Conservation (phyloP, 495 filamentous ascomycete species). For the Amorphotheca resinae region DNA sequence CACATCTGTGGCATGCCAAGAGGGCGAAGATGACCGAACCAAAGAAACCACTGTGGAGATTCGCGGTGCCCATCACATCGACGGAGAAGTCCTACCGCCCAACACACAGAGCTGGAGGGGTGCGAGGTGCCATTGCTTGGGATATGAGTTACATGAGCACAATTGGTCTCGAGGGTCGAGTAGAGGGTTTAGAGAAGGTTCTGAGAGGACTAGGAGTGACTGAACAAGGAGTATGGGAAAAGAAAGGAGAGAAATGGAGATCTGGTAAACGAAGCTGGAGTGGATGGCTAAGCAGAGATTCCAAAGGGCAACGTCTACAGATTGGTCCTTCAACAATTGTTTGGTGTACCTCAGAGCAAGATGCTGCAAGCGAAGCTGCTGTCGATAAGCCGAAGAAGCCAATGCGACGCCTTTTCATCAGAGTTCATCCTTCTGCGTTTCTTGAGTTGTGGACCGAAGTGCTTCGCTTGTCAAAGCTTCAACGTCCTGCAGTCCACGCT, state of each 20-base stretch:
- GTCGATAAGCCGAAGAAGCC: conserved; percentile 21
- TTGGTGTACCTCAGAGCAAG: conserved; percentile 34
- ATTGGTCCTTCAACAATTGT: conserved; percentile 72
- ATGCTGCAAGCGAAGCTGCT: neutral
- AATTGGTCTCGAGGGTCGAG: conserved; percentile 59
- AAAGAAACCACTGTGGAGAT: conserved; percentile 73
- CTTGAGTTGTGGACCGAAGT: conserved; percentile 70
- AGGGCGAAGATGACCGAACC: conserved; percentile 75
- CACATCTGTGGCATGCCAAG: conserved; percentile 89
- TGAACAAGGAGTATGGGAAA: conserved; percentile 44
- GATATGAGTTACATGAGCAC: conserved; percentile 94
- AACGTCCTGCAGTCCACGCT: conserved; percentile 60
- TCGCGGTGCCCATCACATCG: conserved; percentile 70
- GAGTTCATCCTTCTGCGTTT: conserved; percentile 84
- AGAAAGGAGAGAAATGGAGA: conserved; percentile 60
- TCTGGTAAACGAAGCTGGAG: conserved; percentile 56
- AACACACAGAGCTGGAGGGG: conserved; percentile 66
- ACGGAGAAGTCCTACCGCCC: conserved; percentile 81
- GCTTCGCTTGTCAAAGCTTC: conserved; percentile 52
- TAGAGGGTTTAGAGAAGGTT: conserved; percentile 47
- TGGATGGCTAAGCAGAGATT: conserved; percentile 50
- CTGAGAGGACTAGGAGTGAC: conserved; percentile 50
- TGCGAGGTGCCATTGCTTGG: conserved; percentile 61
- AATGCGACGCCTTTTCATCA: conserved; percentile 49
- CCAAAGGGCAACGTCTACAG: conserved; percentile 34